Evolutionary conservation across 345 rosid genomes (phyloP), one percentile per base, ranked within the genome.

Genomic region (Passiflora organensis): DNA sequence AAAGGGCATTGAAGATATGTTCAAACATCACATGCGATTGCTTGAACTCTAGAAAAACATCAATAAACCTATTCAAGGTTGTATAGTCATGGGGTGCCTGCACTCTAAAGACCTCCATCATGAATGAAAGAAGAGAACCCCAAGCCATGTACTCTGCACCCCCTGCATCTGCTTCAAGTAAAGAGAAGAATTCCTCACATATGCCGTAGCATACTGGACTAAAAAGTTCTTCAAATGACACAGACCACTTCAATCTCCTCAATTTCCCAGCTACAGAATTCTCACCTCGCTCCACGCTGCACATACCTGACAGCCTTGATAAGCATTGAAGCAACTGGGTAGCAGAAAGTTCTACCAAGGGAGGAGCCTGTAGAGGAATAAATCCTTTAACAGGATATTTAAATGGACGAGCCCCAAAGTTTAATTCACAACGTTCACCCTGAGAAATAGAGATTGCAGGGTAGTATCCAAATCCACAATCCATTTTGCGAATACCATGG

Each of bases 401-500:
- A 62, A 93, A 93, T 21, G 96, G 96, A 22, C 73, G 87, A 20
- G 78, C 77, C 39, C 99, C 99, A 57, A 93, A 93, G 61, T 93
- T 89, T 48, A 93, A 62, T 63, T 81, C 91, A 34, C 94, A 89
- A 32, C 91, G 70, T 69, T 93, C 99, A 61, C 95, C 96, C 70
- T 80, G 96, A 43, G 96, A 89, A 65, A 93, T 80, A 66, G 96
- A 93, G 58, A 84, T 43, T 20, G 99, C 95, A 57, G 99, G 99
- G 62, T 89, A 79, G 77, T 93, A 93, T 37, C 96, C 96, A 57
- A 56, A 77, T 54, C 85, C 82, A 53, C 87, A 91, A 64, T 80
- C 80, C 85, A 89, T 81, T 69, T 88, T 84, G 56, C 91, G 77
- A 36, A 89, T 78, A 32, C 89, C 80, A 41, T 68, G 56, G 67